Conservation (phyloP, 163 green algal species). For the Scenedesmus sp. region DNA sequence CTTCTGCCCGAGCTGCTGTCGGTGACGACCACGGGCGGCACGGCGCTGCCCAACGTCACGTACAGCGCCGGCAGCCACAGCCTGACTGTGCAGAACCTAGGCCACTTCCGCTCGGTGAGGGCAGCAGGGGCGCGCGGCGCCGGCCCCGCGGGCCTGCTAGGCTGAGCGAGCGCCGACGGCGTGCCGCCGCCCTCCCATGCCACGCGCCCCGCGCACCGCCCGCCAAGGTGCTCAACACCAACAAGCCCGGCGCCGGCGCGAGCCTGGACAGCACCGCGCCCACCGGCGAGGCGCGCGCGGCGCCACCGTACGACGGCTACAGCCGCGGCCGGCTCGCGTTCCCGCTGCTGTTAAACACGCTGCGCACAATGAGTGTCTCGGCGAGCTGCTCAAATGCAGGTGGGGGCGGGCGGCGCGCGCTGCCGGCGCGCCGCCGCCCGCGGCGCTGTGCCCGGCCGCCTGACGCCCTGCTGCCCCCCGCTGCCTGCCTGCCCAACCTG, state of each 20-base stretch:
- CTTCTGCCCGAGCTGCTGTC: conserved; percentile 2
- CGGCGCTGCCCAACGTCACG: background rate
- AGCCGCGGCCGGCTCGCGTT: background rate
- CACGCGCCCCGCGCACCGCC: background rate
- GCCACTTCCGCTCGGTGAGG: no score
- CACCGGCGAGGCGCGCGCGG: background rate
- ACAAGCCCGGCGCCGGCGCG: background rate
- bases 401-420: no score
- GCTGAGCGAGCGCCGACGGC: background rate
- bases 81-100: background rate
- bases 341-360: background rate
- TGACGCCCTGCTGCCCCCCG: no score
- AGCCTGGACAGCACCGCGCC: background rate
- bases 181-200: background rate
- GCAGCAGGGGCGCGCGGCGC: background rate
- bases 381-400: background rate
- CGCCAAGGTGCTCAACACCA: background rate
- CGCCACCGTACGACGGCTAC: background rate
- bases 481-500: background rate
- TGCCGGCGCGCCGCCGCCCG: no score
- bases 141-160: background rate
- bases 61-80: background rate
- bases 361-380: background rate
- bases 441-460: no score
- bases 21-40: background rate